These are phyloP conservation scores for Trypanosoma caninum DNA, from an alignment of 208 protist species.

Conservation along the genomic window DNA sequence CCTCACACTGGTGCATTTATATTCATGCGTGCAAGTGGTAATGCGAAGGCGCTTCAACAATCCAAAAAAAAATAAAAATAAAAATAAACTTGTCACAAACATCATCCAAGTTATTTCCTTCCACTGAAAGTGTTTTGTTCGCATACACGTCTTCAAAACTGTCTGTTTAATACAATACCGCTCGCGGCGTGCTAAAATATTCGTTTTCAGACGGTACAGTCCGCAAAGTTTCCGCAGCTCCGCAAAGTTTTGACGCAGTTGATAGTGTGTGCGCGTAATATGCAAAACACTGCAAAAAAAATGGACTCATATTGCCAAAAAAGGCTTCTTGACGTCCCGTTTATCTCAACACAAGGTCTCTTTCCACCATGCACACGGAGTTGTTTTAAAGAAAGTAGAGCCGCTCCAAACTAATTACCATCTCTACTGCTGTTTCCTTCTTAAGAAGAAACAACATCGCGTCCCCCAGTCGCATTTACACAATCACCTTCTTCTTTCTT, in stretches of 20 bases:
- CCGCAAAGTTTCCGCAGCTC: slow-evolving; percentile 91
- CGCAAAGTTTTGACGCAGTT: slow-evolving; percentile 93
- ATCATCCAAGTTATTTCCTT: slow-evolving; percentile 82
- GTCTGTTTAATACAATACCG: slow-evolving; percentile 93
- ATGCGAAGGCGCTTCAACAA: background rate
- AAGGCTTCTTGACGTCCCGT: slow-evolving; percentile 47
- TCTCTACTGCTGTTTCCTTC: background rate
- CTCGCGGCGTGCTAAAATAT: slow-evolving; percentile 92
- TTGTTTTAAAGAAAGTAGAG: slow-evolving; percentile 50
- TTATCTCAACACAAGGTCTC: slow-evolving; percentile 48
- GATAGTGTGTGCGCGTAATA: slow-evolving; percentile 95
- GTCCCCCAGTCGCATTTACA: background rate
- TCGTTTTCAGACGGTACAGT: slow-evolving; percentile 61
- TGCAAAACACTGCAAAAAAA: slow-evolving; percentile 92
- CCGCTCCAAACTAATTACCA: slow-evolving; percentile 34
- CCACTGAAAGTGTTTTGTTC: slow-evolving; percentile 48
- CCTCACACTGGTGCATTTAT: slow-evolving; percentile 36
- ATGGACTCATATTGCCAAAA: slow-evolving; percentile 41
- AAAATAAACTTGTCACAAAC: slow-evolving; percentile 81
- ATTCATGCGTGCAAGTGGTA: slow-evolving; percentile 23
- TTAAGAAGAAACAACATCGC: background rate
- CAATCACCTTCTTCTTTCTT: too few species aligned
- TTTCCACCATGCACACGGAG: slow-evolving; percentile 39
- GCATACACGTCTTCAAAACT: slow-evolving; percentile 38
- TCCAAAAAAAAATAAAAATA: slow-evolving; percentile 10